Evolutionary conservation across 148 eudicot species (phyloP), one percentile per base, ranked within the genome.

Genomic region (Cornus suecica): DNA sequence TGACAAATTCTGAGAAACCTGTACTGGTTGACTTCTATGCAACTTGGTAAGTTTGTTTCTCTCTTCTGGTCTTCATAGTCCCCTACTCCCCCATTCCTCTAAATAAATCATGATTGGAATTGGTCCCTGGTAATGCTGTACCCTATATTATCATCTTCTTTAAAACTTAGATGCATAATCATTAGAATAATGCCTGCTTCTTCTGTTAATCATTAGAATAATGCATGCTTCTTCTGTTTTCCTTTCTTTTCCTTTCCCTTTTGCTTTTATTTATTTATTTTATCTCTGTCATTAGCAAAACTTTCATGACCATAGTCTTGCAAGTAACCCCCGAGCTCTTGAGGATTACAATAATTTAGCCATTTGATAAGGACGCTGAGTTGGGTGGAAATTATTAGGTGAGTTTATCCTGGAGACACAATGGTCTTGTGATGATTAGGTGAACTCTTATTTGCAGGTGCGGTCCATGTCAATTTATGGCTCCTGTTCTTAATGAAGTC

Each of bases 401-500:
- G 54, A 11, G 42, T 37, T 8, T 4, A 6, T 52, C 58, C 58
- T 18, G 6, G 23, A 58, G 62, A 22, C 24, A 58, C 30, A 14
- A 7, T 58, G 20, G 24, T 20, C 4, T 20, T 31, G 10, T 2
- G 7, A 29, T 45, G 22, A 25, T 66, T 61, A 29, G 23, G 2
- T 24, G 37, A 51, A 45, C 71, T 78, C 78, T 74, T 24, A 22
- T 76, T 18, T 84, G 69, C 81, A 94, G 97, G 99, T 94, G 97
- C 73, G 99, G 99, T 74, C 99, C 99, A 34, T 94, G 99, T 83
- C 94, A 94, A 76, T 83, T 92, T 45, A 94, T 94, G 99, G 91
- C 74, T 82, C 99, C 99, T 54, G 80, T 94, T 58, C 90, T 94
- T 41, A 82, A 90, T 66, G 84, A 90, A 86, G 96, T 89, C 66